Percentiles rank a stretch among this genome's conserved stretches.
Evolutionary conservation across 306 rosid genomes (phyloP).

Genomic region (Crotalaria pallida): DNA sequence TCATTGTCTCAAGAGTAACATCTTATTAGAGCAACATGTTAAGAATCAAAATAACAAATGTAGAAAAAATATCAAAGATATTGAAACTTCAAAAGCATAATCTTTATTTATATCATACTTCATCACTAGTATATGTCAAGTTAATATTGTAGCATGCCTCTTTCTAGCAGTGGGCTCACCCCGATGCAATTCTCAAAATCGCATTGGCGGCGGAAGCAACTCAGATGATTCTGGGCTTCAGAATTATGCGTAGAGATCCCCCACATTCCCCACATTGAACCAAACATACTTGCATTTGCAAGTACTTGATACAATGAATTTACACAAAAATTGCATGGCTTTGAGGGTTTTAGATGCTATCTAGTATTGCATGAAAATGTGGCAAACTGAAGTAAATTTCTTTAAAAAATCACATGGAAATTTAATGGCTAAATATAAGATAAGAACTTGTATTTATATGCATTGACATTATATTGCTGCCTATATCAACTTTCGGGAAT

Average conservation of each 20-base stretch:
- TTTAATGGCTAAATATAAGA: slow-evolving; percentile 5
- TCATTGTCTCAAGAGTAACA: neutral
- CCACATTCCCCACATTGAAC: neutral
- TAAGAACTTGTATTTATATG: neutral
- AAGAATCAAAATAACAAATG: neutral
- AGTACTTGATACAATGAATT: neutral
- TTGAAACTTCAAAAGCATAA: neutral
- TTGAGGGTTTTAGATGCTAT: neutral
- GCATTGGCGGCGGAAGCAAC: neutral
- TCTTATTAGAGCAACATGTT: neutral
- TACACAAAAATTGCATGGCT: neutral
- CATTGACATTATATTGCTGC: neutral
- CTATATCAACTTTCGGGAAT: neutral
- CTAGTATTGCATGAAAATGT: neutral
- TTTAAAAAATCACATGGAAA: neutral
- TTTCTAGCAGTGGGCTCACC: neutral
- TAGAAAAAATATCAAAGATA: neutral
- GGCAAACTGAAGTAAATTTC: neutral
- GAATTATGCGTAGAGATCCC: neutral
- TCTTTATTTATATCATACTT: neutral
- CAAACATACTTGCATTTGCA: neutral
- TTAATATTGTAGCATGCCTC: neutral
- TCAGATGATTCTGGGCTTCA: neutral
- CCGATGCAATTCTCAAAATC: neutral
- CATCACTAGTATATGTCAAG: neutral